phyloP scores from a whole-genome alignment of 2,329 filamentous ascomycete genomes.

The Penicillium sp. region DNA sequence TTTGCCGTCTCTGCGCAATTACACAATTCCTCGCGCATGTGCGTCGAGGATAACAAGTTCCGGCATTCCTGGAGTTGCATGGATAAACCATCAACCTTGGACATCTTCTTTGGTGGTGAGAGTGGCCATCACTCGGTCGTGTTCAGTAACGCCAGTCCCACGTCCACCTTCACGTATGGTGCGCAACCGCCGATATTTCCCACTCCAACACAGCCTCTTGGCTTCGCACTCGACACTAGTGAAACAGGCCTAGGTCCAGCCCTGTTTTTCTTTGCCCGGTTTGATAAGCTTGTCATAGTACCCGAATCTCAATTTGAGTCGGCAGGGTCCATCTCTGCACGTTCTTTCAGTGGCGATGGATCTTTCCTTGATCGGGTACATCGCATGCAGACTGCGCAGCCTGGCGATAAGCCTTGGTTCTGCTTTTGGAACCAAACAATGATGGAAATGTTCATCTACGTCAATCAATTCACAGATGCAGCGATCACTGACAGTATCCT shows the following conservation, averaged over 20 bases:
- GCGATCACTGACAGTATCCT: conserved; percentile 16
- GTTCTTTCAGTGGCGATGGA: conserved; percentile 21
- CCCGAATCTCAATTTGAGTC: conserved; percentile 32
- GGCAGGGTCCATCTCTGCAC: conserved; percentile 24
- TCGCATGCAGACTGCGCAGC: conserved; percentile 40
- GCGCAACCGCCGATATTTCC: conserved; percentile 52
- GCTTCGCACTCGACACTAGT: conserved; percentile 53
- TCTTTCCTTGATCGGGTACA: conserved; percentile 17
- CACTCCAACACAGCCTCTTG: conserved; percentile 42
- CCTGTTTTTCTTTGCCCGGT: conserved; percentile 56
- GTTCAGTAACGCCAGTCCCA: conserved; percentile 35
- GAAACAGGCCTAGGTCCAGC: conserved; percentile 54
- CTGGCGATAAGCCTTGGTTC: conserved; percentile 61
- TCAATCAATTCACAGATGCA: conserved; percentile 45
- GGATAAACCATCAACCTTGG: conserved; percentile 26
- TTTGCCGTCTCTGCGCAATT: conserved; percentile 45
- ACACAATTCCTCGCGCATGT: conserved; percentile 45
- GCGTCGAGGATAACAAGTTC: conserved; percentile 43
- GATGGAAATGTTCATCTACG: conserved; percentile 62
- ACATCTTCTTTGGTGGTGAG: conserved; percentile 26
- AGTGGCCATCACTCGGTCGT: conserved; percentile 27
- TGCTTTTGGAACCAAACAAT: conserved; percentile 65
- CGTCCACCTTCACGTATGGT: conserved; percentile 51
- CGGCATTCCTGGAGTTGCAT: conserved; percentile 49
- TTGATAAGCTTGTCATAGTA: conserved; percentile 59